Evolutionary conservation across 306 rosid species (phyloP).

Genomic region (Dryas alaskensis): DNA sequence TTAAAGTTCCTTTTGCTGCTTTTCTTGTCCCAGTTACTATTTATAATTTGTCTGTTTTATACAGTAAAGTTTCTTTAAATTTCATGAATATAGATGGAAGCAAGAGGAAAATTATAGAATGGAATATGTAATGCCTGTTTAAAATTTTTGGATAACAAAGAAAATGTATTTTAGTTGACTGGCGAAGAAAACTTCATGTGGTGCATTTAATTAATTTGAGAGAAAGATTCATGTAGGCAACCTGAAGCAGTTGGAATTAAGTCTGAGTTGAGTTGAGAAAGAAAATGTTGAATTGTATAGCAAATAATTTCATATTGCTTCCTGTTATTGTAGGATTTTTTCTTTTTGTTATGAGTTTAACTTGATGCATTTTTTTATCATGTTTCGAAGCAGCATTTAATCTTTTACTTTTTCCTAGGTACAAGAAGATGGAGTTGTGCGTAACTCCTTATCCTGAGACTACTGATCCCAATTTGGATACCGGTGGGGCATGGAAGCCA

Average conservation of each 20-base stretch:
- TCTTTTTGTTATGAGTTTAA: not conserved
- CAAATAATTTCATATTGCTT: not conserved
- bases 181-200: not conserved
- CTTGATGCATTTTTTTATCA: not conserved
- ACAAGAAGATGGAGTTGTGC: conserved; percentile 70
- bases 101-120: not conserved
- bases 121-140: not conserved
- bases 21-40: not conserved
- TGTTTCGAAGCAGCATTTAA: not conserved
- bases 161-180: not conserved
- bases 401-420: conserved; percentile 41
- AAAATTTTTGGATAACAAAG: not conserved
- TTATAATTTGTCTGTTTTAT: not conserved
- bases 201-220: not conserved
- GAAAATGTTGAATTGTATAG: not conserved
- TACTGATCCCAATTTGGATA: conserved; percentile 19
- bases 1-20: not conserved
- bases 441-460: conserved; percentile 48
- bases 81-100: not conserved
- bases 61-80: not conserved
- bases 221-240: not conserved
- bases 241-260: not conserved
- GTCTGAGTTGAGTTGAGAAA: not conserved
- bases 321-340: not conserved
- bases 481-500: conserved; percentile 53